phyloP scores from a whole-genome alignment of 2,329 filamentous ascomycete genomes.

The Botrytis deweyae region DNA sequence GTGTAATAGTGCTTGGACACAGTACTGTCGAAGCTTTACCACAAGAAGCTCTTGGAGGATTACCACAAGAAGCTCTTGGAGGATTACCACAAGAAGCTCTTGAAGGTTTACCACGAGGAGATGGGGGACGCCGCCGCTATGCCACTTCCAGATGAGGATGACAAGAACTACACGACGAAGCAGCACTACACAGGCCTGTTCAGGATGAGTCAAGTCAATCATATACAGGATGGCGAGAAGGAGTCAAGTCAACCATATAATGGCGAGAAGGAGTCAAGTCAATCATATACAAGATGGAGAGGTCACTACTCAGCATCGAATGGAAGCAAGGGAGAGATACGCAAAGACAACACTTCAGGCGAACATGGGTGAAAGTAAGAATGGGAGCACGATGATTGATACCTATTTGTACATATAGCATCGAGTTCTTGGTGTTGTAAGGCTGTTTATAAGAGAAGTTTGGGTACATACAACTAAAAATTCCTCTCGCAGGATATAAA shows the following conservation, averaged over 20 bases:
- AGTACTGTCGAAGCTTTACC: too few species aligned
- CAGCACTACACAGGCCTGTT: background rate
- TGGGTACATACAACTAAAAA: background rate
- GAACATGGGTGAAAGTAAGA: background rate
- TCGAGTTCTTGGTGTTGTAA: background rate
- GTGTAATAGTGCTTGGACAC: too few species aligned
- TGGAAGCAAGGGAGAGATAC: background rate
- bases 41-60: too few species aligned
- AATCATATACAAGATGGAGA: background rate
- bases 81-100: constrained; percentile 68
- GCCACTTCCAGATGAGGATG: constrained; percentile 93
- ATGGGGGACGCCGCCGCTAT: constrained; percentile 76
- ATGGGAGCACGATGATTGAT: background rate
- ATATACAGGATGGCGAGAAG: too few species aligned
- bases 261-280: too few species aligned
- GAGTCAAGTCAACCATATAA: background rate
- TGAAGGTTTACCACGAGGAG: constrained; percentile 82
- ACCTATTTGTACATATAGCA: background rate
- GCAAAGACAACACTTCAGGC: background rate
- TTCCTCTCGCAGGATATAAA: background rate
- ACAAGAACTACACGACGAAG: constrained; percentile 53
- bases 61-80: constrained; percentile 57
- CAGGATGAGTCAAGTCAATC: too few species aligned
- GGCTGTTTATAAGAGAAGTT: background rate
- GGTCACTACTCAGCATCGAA: background rate